Conservation (phyloP, 768 basidiomycete species). For the Royoungia palumana region DNA sequence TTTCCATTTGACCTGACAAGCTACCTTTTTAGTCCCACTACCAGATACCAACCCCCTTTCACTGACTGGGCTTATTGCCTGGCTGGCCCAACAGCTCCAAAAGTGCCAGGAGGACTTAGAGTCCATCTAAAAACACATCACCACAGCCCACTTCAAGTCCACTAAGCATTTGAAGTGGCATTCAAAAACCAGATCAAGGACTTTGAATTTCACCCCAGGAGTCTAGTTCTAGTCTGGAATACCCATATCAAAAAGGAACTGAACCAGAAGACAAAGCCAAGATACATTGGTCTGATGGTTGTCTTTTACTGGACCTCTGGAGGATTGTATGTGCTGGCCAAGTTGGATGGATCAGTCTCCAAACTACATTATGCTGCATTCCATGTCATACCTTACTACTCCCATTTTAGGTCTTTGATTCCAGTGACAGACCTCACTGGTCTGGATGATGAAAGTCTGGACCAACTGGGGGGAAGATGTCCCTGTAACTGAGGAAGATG, state of each 20-base stretch:
- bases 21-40: neutral
- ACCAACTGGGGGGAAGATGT: neutral
- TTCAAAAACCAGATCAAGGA: too few species aligned
- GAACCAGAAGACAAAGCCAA: constrained; percentile 23
- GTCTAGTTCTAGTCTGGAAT: neutral
- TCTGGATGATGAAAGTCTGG: too few species aligned
- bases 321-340: constrained; percentile 24
- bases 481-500: neutral
- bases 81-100: neutral
- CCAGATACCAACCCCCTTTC: neutral
- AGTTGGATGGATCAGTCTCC: constrained; percentile 24
- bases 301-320: constrained; percentile 20
- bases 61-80: neutral
- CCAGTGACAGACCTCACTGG: neutral
- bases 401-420: neutral
- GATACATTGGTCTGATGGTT: constrained; percentile 26
- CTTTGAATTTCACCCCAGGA: neutral
- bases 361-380: constrained; percentile 18
- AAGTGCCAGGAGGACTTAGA: neutral
- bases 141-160: neutral
- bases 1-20: neutral
- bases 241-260: constrained; percentile 1
- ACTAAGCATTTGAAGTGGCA: neutral
- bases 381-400: constrained; percentile 19
- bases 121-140: rapidly evolving